These are phyloP conservation scores for Globisporangium heterothallicum DNA, from an alignment of 352 stramenopile species.

Conservation along the genomic window DNA sequence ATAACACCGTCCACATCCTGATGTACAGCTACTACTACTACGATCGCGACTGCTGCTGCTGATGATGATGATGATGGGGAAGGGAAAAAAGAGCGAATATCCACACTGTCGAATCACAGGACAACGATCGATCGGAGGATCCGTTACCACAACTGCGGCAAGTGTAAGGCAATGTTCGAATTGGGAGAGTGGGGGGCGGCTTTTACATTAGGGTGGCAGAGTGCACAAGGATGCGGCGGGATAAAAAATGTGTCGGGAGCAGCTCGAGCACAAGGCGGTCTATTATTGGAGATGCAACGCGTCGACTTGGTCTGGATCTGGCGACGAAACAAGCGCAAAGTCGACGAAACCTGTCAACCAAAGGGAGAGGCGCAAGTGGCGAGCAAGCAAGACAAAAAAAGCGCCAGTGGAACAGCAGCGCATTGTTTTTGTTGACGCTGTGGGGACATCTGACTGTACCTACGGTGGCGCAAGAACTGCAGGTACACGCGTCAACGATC, in stretches of 20 bases:
- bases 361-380: no score
- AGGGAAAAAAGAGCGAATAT: background rate
- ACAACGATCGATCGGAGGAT: background rate
- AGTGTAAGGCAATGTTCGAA: background rate
- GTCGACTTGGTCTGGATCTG: background rate
- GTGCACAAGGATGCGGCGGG: no score
- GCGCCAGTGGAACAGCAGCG: background rate
- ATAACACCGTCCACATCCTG: slow-evolving; percentile 54
- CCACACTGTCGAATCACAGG: no score
- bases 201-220: background rate
- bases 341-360: background rate
- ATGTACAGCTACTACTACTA: background rate
- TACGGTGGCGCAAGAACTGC: background rate
- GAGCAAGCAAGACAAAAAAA: no score
- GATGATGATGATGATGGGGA: background rate
- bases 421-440: background rate
- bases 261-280: background rate
- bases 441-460: no score
- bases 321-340: background rate
- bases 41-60: no score
- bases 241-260: background rate
- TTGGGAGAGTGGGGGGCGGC: background rate
- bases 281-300: background rate
- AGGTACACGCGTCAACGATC: no score
- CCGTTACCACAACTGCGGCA: background rate